These are phyloP conservation scores for Aspergillus heteromorphus DNA, from an alignment of 495 filamentous ascomycete genomes.

Conservation along the genomic window DNA sequence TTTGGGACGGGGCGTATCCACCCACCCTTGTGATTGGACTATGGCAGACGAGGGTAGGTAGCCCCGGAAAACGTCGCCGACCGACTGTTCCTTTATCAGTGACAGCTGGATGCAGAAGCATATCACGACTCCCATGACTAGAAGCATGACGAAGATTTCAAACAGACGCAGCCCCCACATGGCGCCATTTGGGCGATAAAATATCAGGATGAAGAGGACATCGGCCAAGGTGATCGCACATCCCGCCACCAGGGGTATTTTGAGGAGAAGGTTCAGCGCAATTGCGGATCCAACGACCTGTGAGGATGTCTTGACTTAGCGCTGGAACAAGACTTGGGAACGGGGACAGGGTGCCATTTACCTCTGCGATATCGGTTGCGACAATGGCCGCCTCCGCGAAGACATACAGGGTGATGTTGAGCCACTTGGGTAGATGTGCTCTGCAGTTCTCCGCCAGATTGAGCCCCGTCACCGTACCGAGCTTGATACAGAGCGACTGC, in stretches of 20 bases:
- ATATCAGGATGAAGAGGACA: conserved; percentile 78
- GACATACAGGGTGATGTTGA: conserved; percentile 68
- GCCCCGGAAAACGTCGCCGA: conserved; percentile 77
- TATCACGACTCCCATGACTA: conserved; percentile 81
- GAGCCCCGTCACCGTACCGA: conserved; percentile 79
- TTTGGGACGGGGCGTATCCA: background rate
- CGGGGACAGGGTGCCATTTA: conserved; percentile 13
- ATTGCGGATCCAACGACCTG: conserved; percentile 89
- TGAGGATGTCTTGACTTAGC: background rate
- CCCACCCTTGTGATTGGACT: conserved; percentile 61
- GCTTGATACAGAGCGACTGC: conserved; percentile 76
- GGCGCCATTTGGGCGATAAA: conserved; percentile 71
- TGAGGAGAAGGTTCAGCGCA: conserved; percentile 75
- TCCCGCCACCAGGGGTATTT: conserved; percentile 78
- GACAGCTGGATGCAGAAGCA: conserved; percentile 89
- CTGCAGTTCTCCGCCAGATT: conserved; percentile 76
- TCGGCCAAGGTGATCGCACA: conserved; percentile 82
- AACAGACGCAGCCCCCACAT: conserved; percentile 72
- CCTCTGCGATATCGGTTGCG: conserved; percentile 87
- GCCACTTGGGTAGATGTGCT: conserved; percentile 69
- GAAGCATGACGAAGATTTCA: conserved; percentile 70
- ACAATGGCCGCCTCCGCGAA: conserved; percentile 78
- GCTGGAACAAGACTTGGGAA: background rate
- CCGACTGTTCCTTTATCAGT: conserved; percentile 60
- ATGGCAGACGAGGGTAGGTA: conserved; percentile 73